phyloP scores from a whole-genome alignment of 805 yeast species.

The Peterozyma toletana region DNA sequence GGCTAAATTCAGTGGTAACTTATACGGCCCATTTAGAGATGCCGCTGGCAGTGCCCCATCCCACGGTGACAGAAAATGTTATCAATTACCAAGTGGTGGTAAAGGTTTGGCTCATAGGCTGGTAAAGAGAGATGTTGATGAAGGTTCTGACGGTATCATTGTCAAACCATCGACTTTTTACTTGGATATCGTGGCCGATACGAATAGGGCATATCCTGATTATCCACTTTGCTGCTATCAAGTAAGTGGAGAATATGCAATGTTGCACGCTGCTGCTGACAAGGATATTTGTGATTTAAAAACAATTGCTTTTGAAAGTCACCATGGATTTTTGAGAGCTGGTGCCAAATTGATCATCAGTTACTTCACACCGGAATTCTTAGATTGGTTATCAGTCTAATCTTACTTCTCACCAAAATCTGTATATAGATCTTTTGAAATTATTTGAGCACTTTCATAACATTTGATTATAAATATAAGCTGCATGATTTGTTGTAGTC shows the following conservation, averaged over 20 bases:
- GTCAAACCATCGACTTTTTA: slow-evolving; percentile 96
- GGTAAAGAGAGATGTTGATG: slow-evolving; percentile 71
- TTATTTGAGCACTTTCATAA: too few species aligned
- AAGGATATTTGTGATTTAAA: slow-evolving; percentile 87
- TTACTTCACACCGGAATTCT: slow-evolving; percentile 91
- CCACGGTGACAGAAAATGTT: slow-evolving; percentile 84
- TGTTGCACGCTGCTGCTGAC: slow-evolving; percentile 98
- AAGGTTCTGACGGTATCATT: slow-evolving; percentile 94
- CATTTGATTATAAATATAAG: not conserved
- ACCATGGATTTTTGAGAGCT: slow-evolving; percentile 87
- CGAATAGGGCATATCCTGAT: slow-evolving; percentile 72
- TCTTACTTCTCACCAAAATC: slow-evolving; percentile 15
- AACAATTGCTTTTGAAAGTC: slow-evolving; percentile 74
- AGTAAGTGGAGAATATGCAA: slow-evolving; percentile 95
- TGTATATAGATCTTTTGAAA: not conserved
- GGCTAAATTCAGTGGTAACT: slow-evolving; percentile 85
- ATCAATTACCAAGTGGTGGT: slow-evolving; percentile 91
- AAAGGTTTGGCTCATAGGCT: slow-evolving; percentile 94
- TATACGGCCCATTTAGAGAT: slow-evolving; percentile 97
- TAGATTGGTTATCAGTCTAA: slow-evolving; percentile 67
- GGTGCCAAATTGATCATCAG: slow-evolving; percentile 91
- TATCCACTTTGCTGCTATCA: slow-evolving; percentile 93
- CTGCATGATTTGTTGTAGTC: too few species aligned
- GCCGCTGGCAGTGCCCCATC: slow-evolving; percentile 93
- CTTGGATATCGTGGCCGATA: slow-evolving; percentile 85